Percentiles rank a stretch among this genome's conserved stretches.
These are phyloP conservation scores for Ophiostoma montium DNA, from an alignment of 2,329 filamentous ascomycete genomes.

Conservation along the genomic window DNA sequence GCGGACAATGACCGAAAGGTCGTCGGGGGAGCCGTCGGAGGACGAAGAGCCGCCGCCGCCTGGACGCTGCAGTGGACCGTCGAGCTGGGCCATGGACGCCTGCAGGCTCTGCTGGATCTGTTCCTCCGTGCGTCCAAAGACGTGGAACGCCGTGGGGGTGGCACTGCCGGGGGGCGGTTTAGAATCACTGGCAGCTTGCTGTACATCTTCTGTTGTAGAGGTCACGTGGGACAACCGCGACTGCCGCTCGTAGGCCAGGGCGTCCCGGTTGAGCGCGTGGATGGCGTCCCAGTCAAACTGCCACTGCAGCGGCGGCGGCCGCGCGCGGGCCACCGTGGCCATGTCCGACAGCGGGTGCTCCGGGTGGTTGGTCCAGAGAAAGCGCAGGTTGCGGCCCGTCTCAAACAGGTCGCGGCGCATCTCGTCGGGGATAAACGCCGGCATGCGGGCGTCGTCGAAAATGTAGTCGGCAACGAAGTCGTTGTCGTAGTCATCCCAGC, in stretches of 20 bases:
- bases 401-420: constrained; percentile 63
- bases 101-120: constrained; percentile 34
- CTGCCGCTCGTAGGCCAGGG: constrained; percentile 35
- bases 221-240: constrained; percentile 18
- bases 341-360: constrained; percentile 50
- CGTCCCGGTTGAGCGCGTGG: constrained; percentile 45
- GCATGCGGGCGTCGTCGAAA: constrained; percentile 51
- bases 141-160: constrained; percentile 21
- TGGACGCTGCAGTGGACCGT: constrained; percentile 19
- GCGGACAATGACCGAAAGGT: constrained; percentile 27
- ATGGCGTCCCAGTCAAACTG: constrained; percentile 60
- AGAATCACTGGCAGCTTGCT: no score
- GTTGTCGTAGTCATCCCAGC: constrained; percentile 42
- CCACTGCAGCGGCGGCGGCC: constrained; percentile 50
- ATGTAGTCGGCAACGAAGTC: constrained; percentile 48
- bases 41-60: neutral
- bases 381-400: constrained; percentile 59
- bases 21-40: constrained; percentile 17
- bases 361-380: constrained; percentile 56
- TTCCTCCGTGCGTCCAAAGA: constrained; percentile 34
- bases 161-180: no score
- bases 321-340: constrained; percentile 29
- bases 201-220: no score
- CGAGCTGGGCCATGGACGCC: constrained; percentile 34
- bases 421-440: constrained; percentile 56